Evolutionary conservation across 345 rosid species (phyloP).

Genomic region (Cardamine resedifolia): DNA sequence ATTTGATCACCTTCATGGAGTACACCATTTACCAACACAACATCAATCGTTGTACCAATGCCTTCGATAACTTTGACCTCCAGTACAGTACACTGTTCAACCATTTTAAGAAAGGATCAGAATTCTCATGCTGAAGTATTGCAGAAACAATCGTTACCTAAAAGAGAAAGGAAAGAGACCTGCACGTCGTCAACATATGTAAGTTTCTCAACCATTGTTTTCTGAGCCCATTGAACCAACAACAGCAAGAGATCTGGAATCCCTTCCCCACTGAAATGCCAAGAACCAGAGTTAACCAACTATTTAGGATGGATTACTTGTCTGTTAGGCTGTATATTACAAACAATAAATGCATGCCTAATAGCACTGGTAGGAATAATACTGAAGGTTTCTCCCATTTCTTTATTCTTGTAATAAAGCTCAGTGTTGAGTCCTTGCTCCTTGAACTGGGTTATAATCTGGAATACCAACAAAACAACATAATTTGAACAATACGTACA

Average conservation of each 20-base stretch:
- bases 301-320: conserved; percentile 17
- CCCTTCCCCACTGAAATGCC: conserved; percentile 76
- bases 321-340: conserved; percentile 6
- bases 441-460: conserved; percentile 78
- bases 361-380: conserved; percentile 96
- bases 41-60: conserved; percentile 93
- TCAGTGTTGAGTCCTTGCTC: conserved; percentile 92
- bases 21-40: conserved; percentile 84
- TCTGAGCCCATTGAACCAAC: conserved; percentile 91
- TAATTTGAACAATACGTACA: background rate
- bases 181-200: conserved; percentile 78
- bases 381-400: conserved; percentile 75
- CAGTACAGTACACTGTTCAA: conserved; percentile 84
- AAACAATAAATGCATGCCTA: conserved; percentile 44
- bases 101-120: conserved; percentile 35
- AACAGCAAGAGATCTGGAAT: conserved; percentile 81
- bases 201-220: conserved; percentile 92
- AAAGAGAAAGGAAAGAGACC: conserved; percentile 42
- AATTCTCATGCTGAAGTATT: conserved; percentile 21
- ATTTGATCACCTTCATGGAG: conserved; percentile 95
- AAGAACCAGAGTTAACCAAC: conserved; percentile 34
- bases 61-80: conserved; percentile 98
- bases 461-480: conserved; percentile 16
- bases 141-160: background rate
- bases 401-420: conserved; percentile 83